Percentiles rank a stretch among this genome's conserved stretches.
Conservation (phyloP, 1,284 basidiomycete species). For the Rhodotorula sp. region DNA sequence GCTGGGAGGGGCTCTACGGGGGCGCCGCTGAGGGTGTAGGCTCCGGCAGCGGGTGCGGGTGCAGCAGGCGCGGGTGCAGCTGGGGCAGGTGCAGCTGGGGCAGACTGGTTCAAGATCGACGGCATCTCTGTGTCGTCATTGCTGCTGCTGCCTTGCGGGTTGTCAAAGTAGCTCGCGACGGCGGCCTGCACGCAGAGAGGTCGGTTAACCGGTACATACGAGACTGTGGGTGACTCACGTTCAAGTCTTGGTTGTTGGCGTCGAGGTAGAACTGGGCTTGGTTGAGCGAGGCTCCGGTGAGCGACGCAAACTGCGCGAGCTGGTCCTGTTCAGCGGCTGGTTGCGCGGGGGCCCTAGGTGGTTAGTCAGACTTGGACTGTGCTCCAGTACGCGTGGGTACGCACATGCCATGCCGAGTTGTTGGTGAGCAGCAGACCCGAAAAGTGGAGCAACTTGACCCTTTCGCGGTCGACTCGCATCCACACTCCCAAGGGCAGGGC, state of each 20-base stretch:
- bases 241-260: slow-evolving; percentile 47
- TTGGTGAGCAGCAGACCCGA: no score
- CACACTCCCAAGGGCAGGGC: no score
- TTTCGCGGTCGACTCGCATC: neutral
- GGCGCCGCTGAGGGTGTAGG: slow-evolving; percentile 49
- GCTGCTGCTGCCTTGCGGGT: slow-evolving; percentile 6
- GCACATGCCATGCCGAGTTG: no score
- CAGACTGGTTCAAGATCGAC: neutral
- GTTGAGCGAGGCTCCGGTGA: slow-evolving; percentile 48
- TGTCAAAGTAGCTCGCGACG: slow-evolving; percentile 49
- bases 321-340: slow-evolving; percentile 17
- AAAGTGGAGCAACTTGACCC: neutral
- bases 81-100: neutral
- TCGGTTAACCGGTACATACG: no score
- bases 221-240: slow-evolving; percentile 34
- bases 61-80: neutral
- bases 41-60: slow-evolving; percentile 11
- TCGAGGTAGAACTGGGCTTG: slow-evolving; percentile 51
- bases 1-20: slow-evolving; percentile 43
- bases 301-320: slow-evolving; percentile 25
- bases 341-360: neutral
- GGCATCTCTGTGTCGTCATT: slow-evolving; percentile 6
- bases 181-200: slow-evolving; percentile 43
- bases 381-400: no score
- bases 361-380: no score